Conservation (phyloP, 768 basidiomycete genomes). For the Guyanaporus albipodus region DNA sequence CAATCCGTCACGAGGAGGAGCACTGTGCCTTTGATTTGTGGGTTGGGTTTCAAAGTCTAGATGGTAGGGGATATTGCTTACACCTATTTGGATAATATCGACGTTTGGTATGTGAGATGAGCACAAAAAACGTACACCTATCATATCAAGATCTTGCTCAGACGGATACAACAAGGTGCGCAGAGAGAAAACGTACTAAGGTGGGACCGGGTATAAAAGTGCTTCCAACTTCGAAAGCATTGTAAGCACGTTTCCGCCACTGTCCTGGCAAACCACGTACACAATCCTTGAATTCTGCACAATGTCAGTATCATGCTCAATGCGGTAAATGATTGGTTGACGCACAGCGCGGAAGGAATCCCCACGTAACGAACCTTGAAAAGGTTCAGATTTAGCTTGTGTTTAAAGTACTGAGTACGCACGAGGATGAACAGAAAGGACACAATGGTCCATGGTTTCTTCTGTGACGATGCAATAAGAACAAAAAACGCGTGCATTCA, state of each 20-base stretch:
- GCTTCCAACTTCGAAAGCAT: conserved; percentile 8
- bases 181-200: background rate
- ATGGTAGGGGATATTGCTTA: background rate
- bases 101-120: background rate
- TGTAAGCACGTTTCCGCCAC: background rate
- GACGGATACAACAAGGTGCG: background rate
- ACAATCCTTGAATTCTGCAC: conserved; percentile 2
- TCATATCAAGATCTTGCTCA: background rate
- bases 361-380: conserved; percentile 21
- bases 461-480: conserved; percentile 9
- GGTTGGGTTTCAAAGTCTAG: background rate
- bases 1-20: background rate
- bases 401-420: background rate
- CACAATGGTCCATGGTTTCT: conserved; percentile 13
- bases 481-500: background rate
- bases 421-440: conserved; percentile 16
- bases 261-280: conserved; percentile 1
- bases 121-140: conserved; percentile 14
- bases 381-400: background rate
- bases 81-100: conserved; percentile 10
- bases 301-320: background rate
- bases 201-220: conserved; percentile 19
- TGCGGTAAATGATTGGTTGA: background rate
- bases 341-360: conserved; percentile 11
- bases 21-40: conserved; percentile 7